A percentile compares a stretch with the other conserved stretches of the same genome.
Conservation (phyloP, 192 early-diverging fungal genomes). For the Podila epigama region DNA sequence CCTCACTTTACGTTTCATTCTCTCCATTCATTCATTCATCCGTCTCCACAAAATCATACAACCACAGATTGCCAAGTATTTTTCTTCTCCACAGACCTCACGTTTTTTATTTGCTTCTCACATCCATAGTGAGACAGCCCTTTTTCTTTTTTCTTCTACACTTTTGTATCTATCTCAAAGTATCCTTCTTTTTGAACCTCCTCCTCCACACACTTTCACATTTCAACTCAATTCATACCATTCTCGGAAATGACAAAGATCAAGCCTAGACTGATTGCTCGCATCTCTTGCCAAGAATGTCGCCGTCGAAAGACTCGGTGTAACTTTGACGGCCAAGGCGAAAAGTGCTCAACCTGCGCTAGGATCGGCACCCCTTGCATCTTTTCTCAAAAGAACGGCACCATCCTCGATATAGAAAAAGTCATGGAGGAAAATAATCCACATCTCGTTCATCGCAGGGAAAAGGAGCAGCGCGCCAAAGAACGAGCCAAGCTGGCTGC, state of each 20-base stretch:
- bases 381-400: slow-evolving; percentile 42
- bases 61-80: no score
- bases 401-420: slow-evolving; percentile 36
- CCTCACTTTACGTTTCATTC: not conserved
- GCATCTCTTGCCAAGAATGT: slow-evolving; percentile 47
- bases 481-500: slow-evolving; percentile 9
- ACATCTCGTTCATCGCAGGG: slow-evolving; percentile 26
- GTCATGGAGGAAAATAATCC: slow-evolving; percentile 44
- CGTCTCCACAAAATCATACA: no score
- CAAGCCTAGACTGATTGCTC: slow-evolving; percentile 41
- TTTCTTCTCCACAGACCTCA: not conserved
- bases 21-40: not conserved
- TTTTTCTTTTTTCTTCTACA: not conserved
- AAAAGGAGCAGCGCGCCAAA: slow-evolving; percentile 25
- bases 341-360: slow-evolving; percentile 41
- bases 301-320: slow-evolving; percentile 38
- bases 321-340: slow-evolving; percentile 38
- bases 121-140: not conserved
- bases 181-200: not conserved
- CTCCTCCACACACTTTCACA: not conserved
- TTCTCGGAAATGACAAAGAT: slow-evolving; percentile 35
- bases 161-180: not conserved
- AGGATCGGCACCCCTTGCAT: slow-evolving; percentile 35
- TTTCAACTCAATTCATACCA: not conserved
- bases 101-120: not conserved